phyloP scores from a whole-genome alignment of 768 basidiomycete genomes.

The Lactifluus echinatus region DNA sequence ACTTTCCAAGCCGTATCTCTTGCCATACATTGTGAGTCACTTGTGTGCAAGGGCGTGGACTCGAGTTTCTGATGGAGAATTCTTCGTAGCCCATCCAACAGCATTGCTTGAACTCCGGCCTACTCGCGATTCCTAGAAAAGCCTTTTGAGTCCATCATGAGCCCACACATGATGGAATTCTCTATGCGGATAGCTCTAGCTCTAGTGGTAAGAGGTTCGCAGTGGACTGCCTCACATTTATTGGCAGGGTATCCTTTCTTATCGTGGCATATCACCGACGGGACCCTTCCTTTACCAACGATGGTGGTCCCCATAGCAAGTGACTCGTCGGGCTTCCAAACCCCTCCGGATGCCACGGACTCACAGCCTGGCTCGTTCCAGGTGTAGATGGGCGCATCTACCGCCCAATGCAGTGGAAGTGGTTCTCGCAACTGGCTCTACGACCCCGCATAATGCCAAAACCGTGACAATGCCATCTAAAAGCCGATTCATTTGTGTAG shows the following conservation, averaged over 20 bases:
- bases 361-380: not conserved
- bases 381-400: no score
- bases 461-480: no score
- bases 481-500: no score
- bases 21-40: not conserved
- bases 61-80: no score
- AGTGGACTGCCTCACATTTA: no score
- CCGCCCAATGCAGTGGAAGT: no score
- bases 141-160: not conserved
- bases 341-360: not conserved
- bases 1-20: not conserved
- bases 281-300: not conserved
- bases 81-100: no score
- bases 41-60: not conserved
- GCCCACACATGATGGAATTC: not conserved
- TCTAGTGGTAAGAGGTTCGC: no score
- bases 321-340: not conserved
- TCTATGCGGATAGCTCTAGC: not conserved
- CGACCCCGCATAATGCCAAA: no score
- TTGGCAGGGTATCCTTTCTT: not conserved
- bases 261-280: not conserved
- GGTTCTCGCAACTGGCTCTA: no score
- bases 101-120: not conserved
- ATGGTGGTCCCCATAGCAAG: not conserved
- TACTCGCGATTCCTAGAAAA: no score